Percentiles rank a stretch among this genome's conserved stretches.
Evolutionary conservation across 345 rosid species (phyloP).

Genomic region (Melastoma malabathricum): DNA sequence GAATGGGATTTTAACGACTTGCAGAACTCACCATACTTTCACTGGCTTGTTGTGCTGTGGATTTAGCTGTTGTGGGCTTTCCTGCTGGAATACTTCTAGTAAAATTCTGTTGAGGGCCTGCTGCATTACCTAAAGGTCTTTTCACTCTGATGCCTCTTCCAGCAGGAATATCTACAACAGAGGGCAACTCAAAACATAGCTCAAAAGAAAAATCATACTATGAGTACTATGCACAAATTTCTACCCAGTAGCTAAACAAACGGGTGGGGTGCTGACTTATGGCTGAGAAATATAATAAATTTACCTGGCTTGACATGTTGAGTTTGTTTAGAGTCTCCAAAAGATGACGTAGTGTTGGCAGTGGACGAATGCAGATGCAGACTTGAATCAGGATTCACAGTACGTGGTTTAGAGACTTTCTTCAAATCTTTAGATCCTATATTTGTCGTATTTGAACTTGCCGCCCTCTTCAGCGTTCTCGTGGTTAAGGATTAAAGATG

Average conservation of each 20-base stretch:
- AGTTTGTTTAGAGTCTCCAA: slow-evolving; percentile 26
- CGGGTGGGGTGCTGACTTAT: not conserved
- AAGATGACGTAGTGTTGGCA: slow-evolving; percentile 17
- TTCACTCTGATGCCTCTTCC: slow-evolving; percentile 31
- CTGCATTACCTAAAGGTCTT: slow-evolving; percentile 18
- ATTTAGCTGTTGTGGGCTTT: slow-evolving; percentile 25
- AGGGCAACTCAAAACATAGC: slow-evolving; percentile 1
- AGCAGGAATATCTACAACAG: slow-evolving; percentile 19
- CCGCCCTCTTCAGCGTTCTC: slow-evolving; percentile 50
- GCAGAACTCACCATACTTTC: slow-evolving; percentile 43
- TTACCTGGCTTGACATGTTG: slow-evolving; percentile 42
- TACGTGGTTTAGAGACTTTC: slow-evolving; percentile 25
- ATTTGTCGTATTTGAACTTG: slow-evolving; percentile 22
- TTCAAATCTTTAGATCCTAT: slow-evolving; percentile 27
- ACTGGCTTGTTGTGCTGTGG: slow-evolving; percentile 32
- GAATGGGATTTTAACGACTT: not conserved
- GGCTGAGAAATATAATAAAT: not conserved
- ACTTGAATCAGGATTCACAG: slow-evolving; percentile 22
- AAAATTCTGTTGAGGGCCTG: slow-evolving; percentile 20
- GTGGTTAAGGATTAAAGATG: slow-evolving; percentile 39
- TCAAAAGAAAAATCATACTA: not conserved
- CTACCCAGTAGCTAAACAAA: not conserved
- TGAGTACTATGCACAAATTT: not conserved
- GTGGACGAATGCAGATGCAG: slow-evolving; percentile 16
- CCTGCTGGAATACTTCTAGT: slow-evolving; percentile 30